Percentiles rank a stretch among this genome's conserved stretches.
These are phyloP conservation scores for Amanita thiersii DNA, from an alignment of 768 basidiomycete genomes.

Conservation along the genomic window DNA sequence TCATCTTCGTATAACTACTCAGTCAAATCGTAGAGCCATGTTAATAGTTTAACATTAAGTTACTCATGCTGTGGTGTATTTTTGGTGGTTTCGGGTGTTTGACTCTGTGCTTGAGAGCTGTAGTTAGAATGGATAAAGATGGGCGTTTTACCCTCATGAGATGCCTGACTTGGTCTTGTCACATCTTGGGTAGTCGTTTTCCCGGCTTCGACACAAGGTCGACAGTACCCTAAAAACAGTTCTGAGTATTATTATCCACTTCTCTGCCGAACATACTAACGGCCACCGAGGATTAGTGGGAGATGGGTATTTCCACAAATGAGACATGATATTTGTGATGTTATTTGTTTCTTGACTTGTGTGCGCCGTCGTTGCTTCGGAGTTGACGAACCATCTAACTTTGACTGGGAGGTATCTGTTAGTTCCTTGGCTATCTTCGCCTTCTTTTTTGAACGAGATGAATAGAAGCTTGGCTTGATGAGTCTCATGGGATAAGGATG, in stretches of 20 bases:
- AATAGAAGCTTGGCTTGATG: conserved; percentile 41
- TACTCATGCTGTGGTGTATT: neutral
- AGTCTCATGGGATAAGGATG: conserved; percentile 46
- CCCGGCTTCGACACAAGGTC: conserved; percentile 55
- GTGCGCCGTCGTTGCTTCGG: conserved; percentile 30
- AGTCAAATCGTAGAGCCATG: conserved; percentile 7
- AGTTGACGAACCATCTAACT: conserved; percentile 9
- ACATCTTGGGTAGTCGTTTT: conserved; percentile 18
- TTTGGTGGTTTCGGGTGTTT: neutral
- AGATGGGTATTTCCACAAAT: conserved; percentile 62
- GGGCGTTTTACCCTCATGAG: neutral
- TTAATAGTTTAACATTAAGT: conserved; percentile 4
- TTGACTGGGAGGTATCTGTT: conserved; percentile 7
- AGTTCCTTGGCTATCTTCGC: conserved; percentile 19
- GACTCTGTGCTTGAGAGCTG: conserved; percentile 4
- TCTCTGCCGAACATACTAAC: conserved; percentile 32
- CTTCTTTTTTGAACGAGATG: conserved; percentile 22
- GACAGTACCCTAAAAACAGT: conserved; percentile 50
- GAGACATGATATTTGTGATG: conserved; percentile 36
- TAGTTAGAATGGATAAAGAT: conserved; percentile 7
- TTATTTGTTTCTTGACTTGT: conserved; percentile 1
- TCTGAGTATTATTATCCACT: neutral
- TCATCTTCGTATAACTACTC: conserved; percentile 1
- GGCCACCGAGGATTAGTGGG: conserved; percentile 67
- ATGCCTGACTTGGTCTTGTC: neutral